Evolutionary conservation across 2,329 filamentous ascomycete species (phyloP).

Genomic region (Didymella segeticola): DNA sequence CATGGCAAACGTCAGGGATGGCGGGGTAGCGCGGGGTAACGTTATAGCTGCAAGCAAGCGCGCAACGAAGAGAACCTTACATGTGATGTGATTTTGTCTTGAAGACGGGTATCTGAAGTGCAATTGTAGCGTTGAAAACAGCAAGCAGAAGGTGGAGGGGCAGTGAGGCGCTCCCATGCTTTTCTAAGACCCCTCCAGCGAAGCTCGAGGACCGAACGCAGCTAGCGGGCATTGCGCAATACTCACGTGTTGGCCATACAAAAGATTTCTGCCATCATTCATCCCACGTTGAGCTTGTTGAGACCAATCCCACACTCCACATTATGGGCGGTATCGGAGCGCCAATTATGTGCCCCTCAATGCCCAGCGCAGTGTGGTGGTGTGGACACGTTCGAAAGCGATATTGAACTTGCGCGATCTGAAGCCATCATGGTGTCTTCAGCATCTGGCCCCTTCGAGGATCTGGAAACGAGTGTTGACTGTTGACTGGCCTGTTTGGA

Average conservation of each 20-base stretch:
- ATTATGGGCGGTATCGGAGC: conserved; percentile 28
- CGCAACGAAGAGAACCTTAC: conserved; percentile 4
- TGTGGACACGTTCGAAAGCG: conserved; percentile 6
- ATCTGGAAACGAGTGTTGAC: neutral
- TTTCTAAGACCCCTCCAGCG: conserved; percentile 30
- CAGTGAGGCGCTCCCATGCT: conserved; percentile 25
- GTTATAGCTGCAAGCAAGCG: neutral
- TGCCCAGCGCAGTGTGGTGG: conserved; percentile 5
- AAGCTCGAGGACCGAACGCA: conserved; percentile 26
- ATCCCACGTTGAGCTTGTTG: conserved; percentile 19
- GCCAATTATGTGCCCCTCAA: conserved; percentile 22
- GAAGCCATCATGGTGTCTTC: conserved; percentile 6
- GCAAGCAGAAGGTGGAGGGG: conserved; percentile 20
- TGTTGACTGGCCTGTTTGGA: neutral
- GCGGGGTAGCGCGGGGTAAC: conserved; percentile 32
- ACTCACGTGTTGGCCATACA: conserved; percentile 34
- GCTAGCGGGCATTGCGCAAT: conserved; percentile 47
- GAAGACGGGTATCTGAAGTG: conserved; percentile 19
- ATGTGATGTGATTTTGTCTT: conserved; percentile 5
- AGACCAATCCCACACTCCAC: conserved; percentile 30
- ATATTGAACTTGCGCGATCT: conserved; percentile 5
- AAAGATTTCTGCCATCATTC: conserved; percentile 35
- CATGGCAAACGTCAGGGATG: conserved; percentile 40
- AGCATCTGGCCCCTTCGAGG: neutral
- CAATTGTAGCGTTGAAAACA: conserved; percentile 11